Evolutionary conservation across 805 yeast species (phyloP), one percentile per base, ranked within the genome.

Genomic region (Nakazawaea sp.): DNA sequence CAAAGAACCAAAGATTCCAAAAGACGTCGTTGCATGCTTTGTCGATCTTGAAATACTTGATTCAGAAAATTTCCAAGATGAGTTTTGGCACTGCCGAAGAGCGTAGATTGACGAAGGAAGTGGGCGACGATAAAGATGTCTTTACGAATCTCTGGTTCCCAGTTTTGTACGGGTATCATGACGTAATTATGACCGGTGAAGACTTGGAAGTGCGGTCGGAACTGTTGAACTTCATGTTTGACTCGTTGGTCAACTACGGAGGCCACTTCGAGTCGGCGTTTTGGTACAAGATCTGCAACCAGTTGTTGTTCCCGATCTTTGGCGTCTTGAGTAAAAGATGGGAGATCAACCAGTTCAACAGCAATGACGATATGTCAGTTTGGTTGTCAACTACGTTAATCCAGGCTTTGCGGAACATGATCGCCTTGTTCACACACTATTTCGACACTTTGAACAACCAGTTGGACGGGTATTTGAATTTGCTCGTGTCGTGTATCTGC

Each of bases 341-440:
- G 79, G 82, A 78, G 45, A 70, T 81, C 40, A 72, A 73, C 43
- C 75, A 76, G 41, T 76, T 73, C 45, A 75, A 73, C 46, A 73
- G 72, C 36, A 84, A 80, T 47, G 98, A 90, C 56, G 94, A 84
- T 43, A 59, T 87, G 47, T 85, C 96, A 33, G 95, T 94, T 11
- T 92, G 99, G 99, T 64, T 92, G 33, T 87, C 96, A 0, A 89
- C 98, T 0, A 92, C 99, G 1, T 71, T 92, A 58, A 88, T 94
- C 45, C 98, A 92, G 59, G 97, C 97, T 0, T 66, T 94, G 53
- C 77, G 94, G 56, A 85, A 85, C 50, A 74, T 88, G 79, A 80
- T 90, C 49, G 79, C 84, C 1, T 64, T 92, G 40, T 84, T 90
- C 52, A 74, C 88, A 0, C 83, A 80, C 45, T 90, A 84, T 59